Conservation (phyloP, 257 asterid species). For the Eustoma russellianum region DNA sequence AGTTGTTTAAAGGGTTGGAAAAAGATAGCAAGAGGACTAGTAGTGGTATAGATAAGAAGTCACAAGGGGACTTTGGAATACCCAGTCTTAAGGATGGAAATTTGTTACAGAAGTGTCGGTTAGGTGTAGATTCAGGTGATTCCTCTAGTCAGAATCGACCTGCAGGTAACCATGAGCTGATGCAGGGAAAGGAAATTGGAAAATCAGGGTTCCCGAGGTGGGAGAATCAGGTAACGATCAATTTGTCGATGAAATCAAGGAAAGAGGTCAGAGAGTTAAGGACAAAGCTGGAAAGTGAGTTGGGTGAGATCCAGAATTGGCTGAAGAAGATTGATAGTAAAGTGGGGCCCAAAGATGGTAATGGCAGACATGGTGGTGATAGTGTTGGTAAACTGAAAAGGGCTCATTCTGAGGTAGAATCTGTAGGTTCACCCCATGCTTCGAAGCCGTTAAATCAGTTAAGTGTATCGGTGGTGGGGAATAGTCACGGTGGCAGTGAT, state of each 20-base stretch:
- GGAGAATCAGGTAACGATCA: constrained; percentile 50
- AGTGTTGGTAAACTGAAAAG: constrained; percentile 20
- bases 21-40: constrained; percentile 20
- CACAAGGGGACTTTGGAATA: constrained; percentile 18
- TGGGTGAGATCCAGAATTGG: constrained; percentile 50
- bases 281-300: constrained; percentile 70
- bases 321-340: constrained; percentile 57
- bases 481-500: constrained; percentile 33
- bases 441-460: constrained; percentile 52
- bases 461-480: constrained; percentile 48
- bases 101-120: constrained; percentile 20
- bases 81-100: constrained; percentile 33
- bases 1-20: constrained; percentile 49
- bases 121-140: constrained; percentile 35
- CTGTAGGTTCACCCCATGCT: constrained; percentile 27
- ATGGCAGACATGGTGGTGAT: constrained; percentile 20
- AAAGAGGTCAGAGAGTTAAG: constrained; percentile 53
- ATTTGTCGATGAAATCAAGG: constrained; percentile 53
- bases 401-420: constrained; percentile 19
- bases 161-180: constrained; percentile 19
- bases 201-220: constrained; percentile 36
- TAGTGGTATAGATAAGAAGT: constrained; percentile 26
- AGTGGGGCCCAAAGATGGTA: constrained; percentile 31
- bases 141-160: constrained; percentile 28
- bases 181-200: constrained; percentile 16